Evolutionary conservation across 2,329 filamentous ascomycete species (phyloP).

Genomic region (Fusarium staphyleae): DNA sequence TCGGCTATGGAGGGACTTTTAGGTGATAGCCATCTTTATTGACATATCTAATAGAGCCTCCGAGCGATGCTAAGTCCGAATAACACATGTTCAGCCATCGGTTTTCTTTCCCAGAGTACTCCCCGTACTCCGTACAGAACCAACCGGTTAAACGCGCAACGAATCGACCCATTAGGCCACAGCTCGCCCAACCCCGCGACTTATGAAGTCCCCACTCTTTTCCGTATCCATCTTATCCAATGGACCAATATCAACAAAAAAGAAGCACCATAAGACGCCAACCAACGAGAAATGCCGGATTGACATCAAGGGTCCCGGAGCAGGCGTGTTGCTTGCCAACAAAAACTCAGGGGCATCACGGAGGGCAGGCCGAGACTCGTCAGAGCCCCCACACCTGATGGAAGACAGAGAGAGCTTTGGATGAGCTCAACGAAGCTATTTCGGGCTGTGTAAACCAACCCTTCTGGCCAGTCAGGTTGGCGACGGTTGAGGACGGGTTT

Average conservation of each 20-base stretch:
- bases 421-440: too few relatives aligned
- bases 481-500: slow-evolving; percentile 24
- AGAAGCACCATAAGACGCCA: slow-evolving; percentile 8
- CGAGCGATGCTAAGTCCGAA: not conserved
- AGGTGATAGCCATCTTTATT: slow-evolving; percentile 1
- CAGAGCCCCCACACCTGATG: too few relatives aligned
- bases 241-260: slow-evolving; percentile 27
- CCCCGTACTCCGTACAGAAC: too few relatives aligned
- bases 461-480: slow-evolving; percentile 17
- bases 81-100: not conserved
- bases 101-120: too few relatives aligned
- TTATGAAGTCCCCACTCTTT: not conserved
- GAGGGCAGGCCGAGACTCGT: too few relatives aligned
- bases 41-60: not conserved
- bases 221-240: slow-evolving; percentile 8
- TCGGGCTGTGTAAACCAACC: too few relatives aligned
- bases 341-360: slow-evolving; percentile 7
- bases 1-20: not conserved
- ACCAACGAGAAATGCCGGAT: slow-evolving; percentile 38
- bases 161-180: slow-evolving; percentile 4
- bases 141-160: not conserved
- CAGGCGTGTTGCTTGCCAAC: slow-evolving; percentile 19
- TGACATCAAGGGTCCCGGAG: slow-evolving; percentile 32
- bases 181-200: slow-evolving; percentile 20
- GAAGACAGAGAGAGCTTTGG: too few relatives aligned